These are phyloP conservation scores for Diaporthe nobilis DNA, from an alignment of 2,329 filamentous ascomycete genomes.

Conservation along the genomic window DNA sequence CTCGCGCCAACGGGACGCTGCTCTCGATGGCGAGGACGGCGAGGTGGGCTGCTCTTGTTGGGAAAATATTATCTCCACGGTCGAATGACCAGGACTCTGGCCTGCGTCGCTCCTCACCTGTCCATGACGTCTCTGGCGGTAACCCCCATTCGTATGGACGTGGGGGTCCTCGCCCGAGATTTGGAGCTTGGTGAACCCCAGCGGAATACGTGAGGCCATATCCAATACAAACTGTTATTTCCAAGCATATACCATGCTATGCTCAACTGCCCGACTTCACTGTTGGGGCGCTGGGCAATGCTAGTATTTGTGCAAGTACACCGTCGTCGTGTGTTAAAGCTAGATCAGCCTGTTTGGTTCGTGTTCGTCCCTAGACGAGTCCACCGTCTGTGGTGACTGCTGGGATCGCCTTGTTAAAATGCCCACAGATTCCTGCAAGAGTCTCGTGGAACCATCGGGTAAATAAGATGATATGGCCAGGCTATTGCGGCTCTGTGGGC, in stretches of 20 bases:
- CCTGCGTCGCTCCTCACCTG: not conserved
- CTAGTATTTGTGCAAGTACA: not conserved
- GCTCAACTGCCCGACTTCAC: not conserved
- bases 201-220: slow-evolving; percentile 17
- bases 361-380: not conserved
- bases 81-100: not conserved
- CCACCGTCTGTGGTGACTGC: not conserved
- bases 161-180: not conserved
- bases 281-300: not conserved
- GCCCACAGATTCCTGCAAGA: slow-evolving; percentile 35
- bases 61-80: not conserved
- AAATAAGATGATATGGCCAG: slow-evolving; percentile 30
- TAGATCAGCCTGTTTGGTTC: slow-evolving; percentile 28
- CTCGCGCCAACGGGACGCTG: not conserved
- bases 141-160: not conserved
- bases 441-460: slow-evolving; percentile 38
- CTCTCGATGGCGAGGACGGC: not conserved
- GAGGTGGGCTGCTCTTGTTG: slow-evolving; percentile 1
- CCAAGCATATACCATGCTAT: not conserved
- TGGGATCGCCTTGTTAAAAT: slow-evolving; percentile 33
- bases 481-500: slow-evolving; percentile 14
- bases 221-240: not conserved
- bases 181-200: not conserved
- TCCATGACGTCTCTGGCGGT: slow-evolving; percentile 2
- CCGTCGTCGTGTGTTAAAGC: slow-evolving; percentile 8